Evolutionary conservation across 1,139 yeast genomes (phyloP).

Genomic region (Protomyces gravidus): DNA sequence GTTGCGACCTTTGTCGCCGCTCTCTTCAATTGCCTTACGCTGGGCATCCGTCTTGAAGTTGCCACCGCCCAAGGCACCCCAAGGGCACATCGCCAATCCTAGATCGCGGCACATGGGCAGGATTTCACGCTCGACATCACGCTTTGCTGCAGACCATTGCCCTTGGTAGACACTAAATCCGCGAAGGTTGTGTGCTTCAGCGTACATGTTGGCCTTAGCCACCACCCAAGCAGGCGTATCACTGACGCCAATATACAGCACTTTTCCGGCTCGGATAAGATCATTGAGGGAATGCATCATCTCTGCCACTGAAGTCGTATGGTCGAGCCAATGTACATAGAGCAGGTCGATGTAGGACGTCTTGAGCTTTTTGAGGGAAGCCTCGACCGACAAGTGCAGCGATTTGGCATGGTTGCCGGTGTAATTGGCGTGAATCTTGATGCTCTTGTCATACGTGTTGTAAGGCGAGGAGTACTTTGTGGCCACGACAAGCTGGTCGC

Average conservation of each 20-base stretch:
- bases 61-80: constrained; percentile 36
- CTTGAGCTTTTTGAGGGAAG: constrained; percentile 32
- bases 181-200: constrained; percentile 35
- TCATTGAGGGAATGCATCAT: constrained; percentile 36
- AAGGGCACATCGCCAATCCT: constrained; percentile 37
- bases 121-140: constrained; percentile 37
- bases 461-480: constrained; percentile 34
- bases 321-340: constrained; percentile 37
- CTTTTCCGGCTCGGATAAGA: constrained; percentile 34
- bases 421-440: constrained; percentile 29
- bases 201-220: constrained; percentile 36
- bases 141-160: constrained; percentile 35
- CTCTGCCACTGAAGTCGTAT: constrained; percentile 37
- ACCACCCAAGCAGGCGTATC: constrained; percentile 39
- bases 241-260: constrained; percentile 36
- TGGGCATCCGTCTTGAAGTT: constrained; percentile 35
- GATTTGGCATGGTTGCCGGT: constrained; percentile 32
- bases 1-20: constrained; percentile 17
- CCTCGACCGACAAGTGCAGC: constrained; percentile 30
- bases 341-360: constrained; percentile 34
- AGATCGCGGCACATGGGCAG: constrained; percentile 35
- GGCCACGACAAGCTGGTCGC: constrained; percentile 35
- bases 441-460: constrained; percentile 19
- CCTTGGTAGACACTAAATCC: constrained; percentile 38
- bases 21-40: constrained; percentile 31